Conservation (phyloP, 2,329 filamentous ascomycete species). For the Diplodia sapinea region DNA sequence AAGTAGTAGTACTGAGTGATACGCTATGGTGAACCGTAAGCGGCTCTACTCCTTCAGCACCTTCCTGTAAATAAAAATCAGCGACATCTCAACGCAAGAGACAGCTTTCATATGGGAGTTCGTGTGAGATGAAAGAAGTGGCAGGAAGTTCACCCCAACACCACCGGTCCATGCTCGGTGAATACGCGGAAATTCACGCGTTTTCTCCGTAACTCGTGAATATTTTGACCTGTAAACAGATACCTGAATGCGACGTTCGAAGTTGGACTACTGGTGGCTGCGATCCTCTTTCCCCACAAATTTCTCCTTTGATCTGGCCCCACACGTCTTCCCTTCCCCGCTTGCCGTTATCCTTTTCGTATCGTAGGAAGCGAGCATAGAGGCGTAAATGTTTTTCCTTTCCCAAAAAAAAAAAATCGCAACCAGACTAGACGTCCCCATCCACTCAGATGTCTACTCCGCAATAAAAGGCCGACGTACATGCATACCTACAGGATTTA, state of each 20-base stretch:
- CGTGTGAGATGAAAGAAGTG: neutral
- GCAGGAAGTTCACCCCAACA: neutral
- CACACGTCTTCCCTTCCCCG: neutral
- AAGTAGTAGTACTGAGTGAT: neutral
- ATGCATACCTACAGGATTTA: neutral
- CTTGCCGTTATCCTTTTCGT: neutral
- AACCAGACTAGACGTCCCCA: neutral
- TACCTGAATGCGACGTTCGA: slow-evolving; percentile 9
- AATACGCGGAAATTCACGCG: neutral
- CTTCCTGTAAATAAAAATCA: no score
- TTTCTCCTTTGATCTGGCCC: neutral
- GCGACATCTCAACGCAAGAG: no score
- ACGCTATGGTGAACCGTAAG: neutral
- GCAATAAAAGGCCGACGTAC: neutral
- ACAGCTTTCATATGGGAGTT: neutral
- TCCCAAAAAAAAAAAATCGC: neutral
- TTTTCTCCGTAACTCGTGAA: neutral
- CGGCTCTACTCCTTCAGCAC: no score
- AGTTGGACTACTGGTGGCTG: neutral
- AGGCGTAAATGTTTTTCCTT: no score
- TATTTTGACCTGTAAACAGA: neutral
- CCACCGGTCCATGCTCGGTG: neutral
- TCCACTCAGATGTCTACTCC: neutral
- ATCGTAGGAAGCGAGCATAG: neutral
- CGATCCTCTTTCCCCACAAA: neutral